These are phyloP conservation scores for Xylariales sp. DNA, from an alignment of 2,329 filamentous ascomycete genomes.

Conservation along the genomic window DNA sequence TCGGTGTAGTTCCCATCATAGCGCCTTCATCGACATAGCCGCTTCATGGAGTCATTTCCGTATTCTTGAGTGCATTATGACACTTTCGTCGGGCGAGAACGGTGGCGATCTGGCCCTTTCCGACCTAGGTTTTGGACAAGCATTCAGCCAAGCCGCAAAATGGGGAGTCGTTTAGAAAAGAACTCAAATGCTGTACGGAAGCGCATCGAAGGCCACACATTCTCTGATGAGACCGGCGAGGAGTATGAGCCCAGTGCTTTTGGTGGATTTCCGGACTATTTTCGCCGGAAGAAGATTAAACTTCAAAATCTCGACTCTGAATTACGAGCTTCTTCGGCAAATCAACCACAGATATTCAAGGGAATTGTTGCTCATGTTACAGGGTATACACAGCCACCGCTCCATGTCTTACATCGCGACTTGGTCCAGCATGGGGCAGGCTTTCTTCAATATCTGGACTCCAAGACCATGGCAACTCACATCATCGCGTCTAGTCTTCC, in stretches of 20 bases:
- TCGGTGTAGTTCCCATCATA: no score
- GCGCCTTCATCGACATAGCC: no score
- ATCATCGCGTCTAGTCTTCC: conserved; percentile 89
- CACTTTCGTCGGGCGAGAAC: no score
- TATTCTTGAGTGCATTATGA: no score
- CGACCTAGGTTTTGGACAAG: no score
- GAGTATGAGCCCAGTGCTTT: conserved; percentile 87
- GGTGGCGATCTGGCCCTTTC: no score
- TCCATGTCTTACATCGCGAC: conserved; percentile 80
- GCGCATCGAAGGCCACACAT: conserved; percentile 61
- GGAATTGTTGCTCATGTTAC: conserved; percentile 89
- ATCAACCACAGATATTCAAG: conserved; percentile 82
- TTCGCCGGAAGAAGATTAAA: conserved; percentile 93
- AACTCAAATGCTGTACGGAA: conserved; percentile 60
- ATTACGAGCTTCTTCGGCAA: conserved; percentile 61
- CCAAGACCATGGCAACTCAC: conserved; percentile 91
- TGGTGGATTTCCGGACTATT: conserved; percentile 87
- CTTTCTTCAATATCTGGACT: conserved; percentile 91
- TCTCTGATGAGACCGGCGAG: conserved; percentile 77
- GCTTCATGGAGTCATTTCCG: no score
- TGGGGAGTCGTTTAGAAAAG: conserved; percentile 59
- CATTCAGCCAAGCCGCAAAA: no score
- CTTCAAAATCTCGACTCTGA: conserved; percentile 90
- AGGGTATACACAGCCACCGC: conserved; percentile 90
- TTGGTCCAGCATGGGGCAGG: conserved; percentile 92